Percentiles rank a stretch among this genome's conserved stretches.
Conservation (phyloP, 768 basidiomycete species). For the Boletus vermiculosoides region DNA sequence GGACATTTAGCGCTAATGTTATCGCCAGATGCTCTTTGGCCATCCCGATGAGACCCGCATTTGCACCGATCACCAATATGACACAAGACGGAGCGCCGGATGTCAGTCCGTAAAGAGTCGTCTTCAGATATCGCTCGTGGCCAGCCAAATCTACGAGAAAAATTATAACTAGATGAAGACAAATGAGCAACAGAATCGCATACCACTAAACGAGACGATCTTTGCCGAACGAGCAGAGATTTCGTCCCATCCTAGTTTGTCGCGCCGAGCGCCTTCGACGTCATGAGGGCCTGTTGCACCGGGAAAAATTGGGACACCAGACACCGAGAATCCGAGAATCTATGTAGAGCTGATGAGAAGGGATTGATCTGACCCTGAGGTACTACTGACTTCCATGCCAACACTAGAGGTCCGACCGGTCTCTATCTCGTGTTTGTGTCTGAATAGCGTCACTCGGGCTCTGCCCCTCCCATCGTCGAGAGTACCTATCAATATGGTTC, state of each 20-base stretch:
- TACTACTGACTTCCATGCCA: slow-evolving; percentile 84
- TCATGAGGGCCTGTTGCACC: slow-evolving; percentile 54
- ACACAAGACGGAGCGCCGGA: slow-evolving; percentile 92
- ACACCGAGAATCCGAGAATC: slow-evolving; percentile 86
- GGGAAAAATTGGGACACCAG: slow-evolving; percentile 78
- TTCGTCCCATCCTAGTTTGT: slow-evolving; percentile 95
- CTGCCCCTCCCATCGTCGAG: slow-evolving; percentile 81
- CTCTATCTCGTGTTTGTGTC: slow-evolving; percentile 98
- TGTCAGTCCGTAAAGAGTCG: slow-evolving; percentile 92
- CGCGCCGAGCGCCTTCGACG: slow-evolving; percentile 64
- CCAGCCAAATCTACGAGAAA: slow-evolving; percentile 82
- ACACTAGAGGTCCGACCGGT: slow-evolving; percentile 93
- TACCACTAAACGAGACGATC: slow-evolving; percentile 91
- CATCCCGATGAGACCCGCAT: slow-evolving; percentile 90
- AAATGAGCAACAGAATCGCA: slow-evolving; percentile 7
- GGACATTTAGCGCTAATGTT: slow-evolving; percentile 88
- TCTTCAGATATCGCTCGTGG: slow-evolving; percentile 90
- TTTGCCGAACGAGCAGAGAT: slow-evolving; percentile 87
- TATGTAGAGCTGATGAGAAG: slow-evolving; percentile 27
- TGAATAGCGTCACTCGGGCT: slow-evolving; percentile 85
- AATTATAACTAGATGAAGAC: not conserved
- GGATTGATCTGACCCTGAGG: not conserved
- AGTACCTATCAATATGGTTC: slow-evolving; percentile 44
- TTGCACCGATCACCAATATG: slow-evolving; percentile 91
- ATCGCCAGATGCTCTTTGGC: slow-evolving; percentile 97